Percentiles rank a stretch among this genome's conserved stretches.
Evolutionary conservation across 2,329 filamentous ascomycete species (phyloP).

Genomic region (Allantophomopsis lycopodina): DNA sequence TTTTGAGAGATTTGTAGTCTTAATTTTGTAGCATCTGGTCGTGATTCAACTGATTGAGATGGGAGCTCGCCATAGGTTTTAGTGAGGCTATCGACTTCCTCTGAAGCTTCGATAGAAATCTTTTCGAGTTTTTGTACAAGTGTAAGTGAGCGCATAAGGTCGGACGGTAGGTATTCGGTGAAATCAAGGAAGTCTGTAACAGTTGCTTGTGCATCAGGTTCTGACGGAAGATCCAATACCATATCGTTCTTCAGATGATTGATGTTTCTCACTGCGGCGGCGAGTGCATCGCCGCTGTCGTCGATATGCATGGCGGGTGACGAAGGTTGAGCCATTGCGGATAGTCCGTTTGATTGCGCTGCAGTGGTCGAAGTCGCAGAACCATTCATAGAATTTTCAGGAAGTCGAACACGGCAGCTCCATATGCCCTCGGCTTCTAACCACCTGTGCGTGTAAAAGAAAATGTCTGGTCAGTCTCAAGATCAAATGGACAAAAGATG

Average conservation of each 20-base stretch:
- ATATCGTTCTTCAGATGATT: neutral
- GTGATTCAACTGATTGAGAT: conserved; percentile 28
- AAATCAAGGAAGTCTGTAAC: conserved; percentile 54
- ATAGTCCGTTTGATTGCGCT: too few species aligned
- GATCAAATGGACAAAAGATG: too few species aligned
- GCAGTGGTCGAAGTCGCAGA: too few species aligned
- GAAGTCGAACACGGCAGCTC: too few species aligned
- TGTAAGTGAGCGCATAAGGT: conserved; percentile 50
- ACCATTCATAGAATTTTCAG: too few species aligned
- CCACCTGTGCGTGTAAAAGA: too few species aligned
- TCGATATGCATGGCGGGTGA: too few species aligned
- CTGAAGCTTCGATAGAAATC: conserved; percentile 40
- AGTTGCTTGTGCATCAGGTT: conserved; percentile 56
- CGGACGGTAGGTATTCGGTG: conserved; percentile 55
- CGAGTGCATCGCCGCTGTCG: too few species aligned
- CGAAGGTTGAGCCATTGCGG: too few species aligned
- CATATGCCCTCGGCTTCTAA: too few species aligned
- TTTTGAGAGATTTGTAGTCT: conserved; percentile 46
- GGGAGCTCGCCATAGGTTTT: conserved; percentile 42
- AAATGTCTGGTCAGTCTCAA: too few species aligned
- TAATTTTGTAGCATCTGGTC: conserved; percentile 33
- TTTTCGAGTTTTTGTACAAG: conserved; percentile 51
- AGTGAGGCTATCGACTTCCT: conserved; percentile 40
- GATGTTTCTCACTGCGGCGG: too few species aligned
- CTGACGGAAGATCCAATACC: conserved; percentile 23